Conservation (phyloP, 495 filamentous ascomycete genomes). For the Pseudomonodictys pantanalensis region DNA sequence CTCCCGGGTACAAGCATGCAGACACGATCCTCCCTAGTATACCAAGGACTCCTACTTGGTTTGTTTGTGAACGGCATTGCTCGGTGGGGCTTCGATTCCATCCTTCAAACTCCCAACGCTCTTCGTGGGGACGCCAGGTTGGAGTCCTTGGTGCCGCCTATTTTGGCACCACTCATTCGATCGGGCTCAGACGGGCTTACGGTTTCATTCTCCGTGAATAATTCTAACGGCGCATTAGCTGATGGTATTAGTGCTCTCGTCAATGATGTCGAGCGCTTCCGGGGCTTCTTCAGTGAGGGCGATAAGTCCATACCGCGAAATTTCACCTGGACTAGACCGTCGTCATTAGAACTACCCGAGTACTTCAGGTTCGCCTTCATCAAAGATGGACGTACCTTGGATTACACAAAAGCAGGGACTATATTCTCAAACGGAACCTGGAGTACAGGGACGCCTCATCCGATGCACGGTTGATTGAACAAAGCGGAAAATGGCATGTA, state of each 20-base stretch:
- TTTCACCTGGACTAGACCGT: slow-evolving; percentile 22
- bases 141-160: slow-evolving; percentile 61
- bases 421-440: slow-evolving; percentile 68
- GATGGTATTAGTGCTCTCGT: slow-evolving; percentile 84
- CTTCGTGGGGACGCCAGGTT: slow-evolving; percentile 67
- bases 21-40: slow-evolving; percentile 71
- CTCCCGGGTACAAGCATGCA: slow-evolving; percentile 78
- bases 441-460: no score
- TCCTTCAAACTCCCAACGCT: slow-evolving; percentile 73
- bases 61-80: slow-evolving; percentile 89
- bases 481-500: no score
- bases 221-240: slow-evolving; percentile 30
- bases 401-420: slow-evolving; percentile 77
- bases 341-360: slow-evolving; percentile 44
- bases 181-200: not conserved
- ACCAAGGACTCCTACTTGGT: slow-evolving; percentile 80
- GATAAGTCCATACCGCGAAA: slow-evolving; percentile 1
- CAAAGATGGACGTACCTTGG: slow-evolving; percentile 50
- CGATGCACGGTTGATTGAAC: no score
- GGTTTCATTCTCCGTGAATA: not conserved
- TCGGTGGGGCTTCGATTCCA: slow-evolving; percentile 84
- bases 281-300: slow-evolving; percentile 32
- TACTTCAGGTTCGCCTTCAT: slow-evolving; percentile 85
- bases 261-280: slow-evolving; percentile 83
- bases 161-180: slow-evolving; percentile 40